These are phyloP conservation scores for Microdochium bolleyi DNA, from an alignment of 2,329 filamentous ascomycete species.

Conservation along the genomic window DNA sequence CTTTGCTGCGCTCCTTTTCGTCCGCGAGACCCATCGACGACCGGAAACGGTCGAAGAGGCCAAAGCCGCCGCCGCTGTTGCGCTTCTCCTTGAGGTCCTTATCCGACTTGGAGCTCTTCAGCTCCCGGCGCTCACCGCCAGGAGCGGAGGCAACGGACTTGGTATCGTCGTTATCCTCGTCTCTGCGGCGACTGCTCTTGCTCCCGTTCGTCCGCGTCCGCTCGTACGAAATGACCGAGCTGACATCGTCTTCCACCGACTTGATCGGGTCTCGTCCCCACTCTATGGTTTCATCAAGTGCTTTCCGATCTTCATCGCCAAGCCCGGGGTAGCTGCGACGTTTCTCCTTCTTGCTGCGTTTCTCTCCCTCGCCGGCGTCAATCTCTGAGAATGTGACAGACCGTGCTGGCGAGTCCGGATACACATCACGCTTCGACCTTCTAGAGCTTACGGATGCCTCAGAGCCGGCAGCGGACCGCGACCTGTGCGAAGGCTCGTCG, in stretches of 20 bases:
- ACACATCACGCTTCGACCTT: constrained; percentile 20
- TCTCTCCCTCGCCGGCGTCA: constrained; percentile 9
- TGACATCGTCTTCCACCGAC: constrained; percentile 32
- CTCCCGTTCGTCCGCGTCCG: constrained; percentile 26
- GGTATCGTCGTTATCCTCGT: constrained; percentile 38
- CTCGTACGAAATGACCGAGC: constrained; percentile 37
- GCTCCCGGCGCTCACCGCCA: constrained; percentile 14
- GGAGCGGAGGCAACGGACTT: constrained; percentile 37
- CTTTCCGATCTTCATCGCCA: constrained; percentile 4
- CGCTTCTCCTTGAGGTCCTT: constrained; percentile 25
- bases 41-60: constrained; percentile 43
- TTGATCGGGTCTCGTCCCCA: constrained; percentile 29
- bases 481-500: constrained; percentile 19
- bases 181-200: constrained; percentile 22
- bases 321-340: constrained; percentile 26
- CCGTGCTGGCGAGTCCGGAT: constrained; percentile 10
- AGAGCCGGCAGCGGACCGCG: constrained; percentile 16
- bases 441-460: constrained; percentile 26
- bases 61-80: constrained; percentile 29
- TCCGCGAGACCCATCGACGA: constrained; percentile 26
- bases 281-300: constrained; percentile 24
- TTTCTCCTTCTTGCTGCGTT: constrained; percentile 30
- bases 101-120: constrained; percentile 17
- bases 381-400: constrained; percentile 6
- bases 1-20: constrained; percentile 25